Base-by-base conservation (phyloP, 1,284 basidiomycete genomes). In the Ceratobasidium sp. region DNA sequence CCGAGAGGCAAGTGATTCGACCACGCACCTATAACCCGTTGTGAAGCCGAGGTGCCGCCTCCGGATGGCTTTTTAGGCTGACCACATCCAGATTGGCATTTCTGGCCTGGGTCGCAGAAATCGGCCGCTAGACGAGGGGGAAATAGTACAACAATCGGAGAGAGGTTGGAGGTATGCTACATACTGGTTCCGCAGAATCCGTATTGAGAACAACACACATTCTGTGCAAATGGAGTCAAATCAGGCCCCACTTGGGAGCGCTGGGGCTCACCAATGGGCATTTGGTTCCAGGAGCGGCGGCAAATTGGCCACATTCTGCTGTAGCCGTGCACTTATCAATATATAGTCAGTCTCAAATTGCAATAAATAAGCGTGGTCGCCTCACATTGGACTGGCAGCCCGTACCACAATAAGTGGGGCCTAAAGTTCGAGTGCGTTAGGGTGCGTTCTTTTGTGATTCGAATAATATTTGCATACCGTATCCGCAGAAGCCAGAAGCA, bases 121-220 rank as follows among this genome's bases (percentile, higher is more conserved):
- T 62, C 59, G 39, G 59, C n/a, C 11, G 59, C 59, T 62, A n/a
- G n/a, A n/a, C n/a, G n/a, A n/a, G n/a, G n/a, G n/a, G n/a, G n/a
- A n/a, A n/a, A n/a, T n/a, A n/a, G n/a, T n/a, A n/a, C n/a, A n/a
- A n/a, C n/a, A n/a, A n/a, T n/a, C n/a, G n/a, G n/a, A n/a, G n/a
- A n/a, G n/a, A n/a, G n/a, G n/a, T n/a, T n/a, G n/a, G n/a, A n/a
- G n/a, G n/a, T n/a, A n/a, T n/a, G n/a, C n/a, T n/a, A 43, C 59
- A 6, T 43, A 62, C 59, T 62, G 14, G 59, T 62, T 62, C 59
- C 59, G 27, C 59, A 62, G 43, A 62, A 62, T 13, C 59, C 59
- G 37, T 62, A 62, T 46, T 62, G 59, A 14, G 59, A 62, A 39
- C 59, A 62, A 39, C 59, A 62, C 9, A 62, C 59, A 22, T 62